Evolutionary conservation across 192 early-diverging fungal genomes (phyloP).

Genomic region (Phlyctochytrium bullatum): DNA sequence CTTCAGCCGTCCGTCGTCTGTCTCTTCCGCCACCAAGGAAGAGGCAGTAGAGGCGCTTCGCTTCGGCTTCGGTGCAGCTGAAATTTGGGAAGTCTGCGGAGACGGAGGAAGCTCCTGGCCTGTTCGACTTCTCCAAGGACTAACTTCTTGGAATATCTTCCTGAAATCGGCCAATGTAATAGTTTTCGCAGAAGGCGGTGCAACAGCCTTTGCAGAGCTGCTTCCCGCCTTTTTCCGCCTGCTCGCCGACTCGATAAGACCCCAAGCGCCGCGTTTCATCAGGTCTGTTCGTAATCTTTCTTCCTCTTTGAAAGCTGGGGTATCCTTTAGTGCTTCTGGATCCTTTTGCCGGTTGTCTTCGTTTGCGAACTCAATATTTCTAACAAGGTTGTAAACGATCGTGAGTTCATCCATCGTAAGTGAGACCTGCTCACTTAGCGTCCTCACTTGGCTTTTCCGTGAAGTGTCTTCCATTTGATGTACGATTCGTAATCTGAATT

Average conservation of each 20-base stretch:
- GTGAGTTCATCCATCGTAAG: slow-evolving; percentile 51
- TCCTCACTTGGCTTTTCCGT: slow-evolving; percentile 53
- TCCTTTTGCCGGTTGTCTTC: slow-evolving; percentile 44
- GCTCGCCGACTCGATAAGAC: not conserved
- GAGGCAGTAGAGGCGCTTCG: not conserved
- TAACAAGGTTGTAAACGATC: slow-evolving; percentile 48
- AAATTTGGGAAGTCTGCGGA: no score
- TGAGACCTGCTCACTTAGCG: slow-evolving; percentile 51
- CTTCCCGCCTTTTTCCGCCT: slow-evolving; percentile 1
- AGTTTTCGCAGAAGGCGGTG: slow-evolving; percentile 26
- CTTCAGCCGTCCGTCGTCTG: slow-evolving; percentile 34
- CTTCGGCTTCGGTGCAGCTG: not conserved
- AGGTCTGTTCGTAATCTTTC: slow-evolving; percentile 29
- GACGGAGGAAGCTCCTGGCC: not conserved
- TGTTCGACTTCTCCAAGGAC: slow-evolving; percentile 41
- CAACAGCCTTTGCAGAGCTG: slow-evolving; percentile 12
- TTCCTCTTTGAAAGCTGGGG: slow-evolving; percentile 43
- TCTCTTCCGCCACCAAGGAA: slow-evolving; percentile 19
- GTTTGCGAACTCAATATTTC: slow-evolving; percentile 44
- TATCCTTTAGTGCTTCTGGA: no score
- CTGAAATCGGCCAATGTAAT: slow-evolving; percentile 47
- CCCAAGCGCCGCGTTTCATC: slow-evolving; percentile 47
- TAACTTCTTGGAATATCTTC: slow-evolving; percentile 42
- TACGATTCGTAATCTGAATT: slow-evolving; percentile 48
- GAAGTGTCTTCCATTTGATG: slow-evolving; percentile 58